phyloP scores from a whole-genome alignment of 371 early-diverging fungal species.

The Mortierella sp. region DNA sequence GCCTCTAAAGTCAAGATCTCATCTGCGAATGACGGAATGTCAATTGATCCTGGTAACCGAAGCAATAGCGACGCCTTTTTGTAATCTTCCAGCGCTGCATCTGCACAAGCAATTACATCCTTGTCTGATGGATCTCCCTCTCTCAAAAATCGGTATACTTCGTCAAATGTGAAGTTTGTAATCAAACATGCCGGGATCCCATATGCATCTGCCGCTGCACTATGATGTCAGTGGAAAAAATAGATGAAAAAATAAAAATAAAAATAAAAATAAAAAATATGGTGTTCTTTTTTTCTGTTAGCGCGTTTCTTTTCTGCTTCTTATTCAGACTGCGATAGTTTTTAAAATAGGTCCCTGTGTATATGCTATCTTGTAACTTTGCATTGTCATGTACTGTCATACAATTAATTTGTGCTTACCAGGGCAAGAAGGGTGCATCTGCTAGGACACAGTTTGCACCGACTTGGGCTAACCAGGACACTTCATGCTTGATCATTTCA shows the following conservation, averaged over 20 bases:
- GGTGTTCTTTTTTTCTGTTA: neutral
- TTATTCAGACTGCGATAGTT: too few relatives aligned
- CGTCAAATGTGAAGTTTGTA: constrained; percentile 87
- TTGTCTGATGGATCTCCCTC: constrained; percentile 68
- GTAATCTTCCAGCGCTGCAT: constrained; percentile 68
- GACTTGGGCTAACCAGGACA: constrained; percentile 63
- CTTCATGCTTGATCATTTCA: constrained; percentile 61
- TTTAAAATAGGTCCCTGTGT: too few relatives aligned
- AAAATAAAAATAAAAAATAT: neutral
- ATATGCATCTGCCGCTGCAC: constrained; percentile 69
- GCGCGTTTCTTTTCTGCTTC: neutral
- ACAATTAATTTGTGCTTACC: constrained; percentile 50
- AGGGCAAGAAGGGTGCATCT: constrained; percentile 77
- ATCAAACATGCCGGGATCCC: constrained; percentile 76
- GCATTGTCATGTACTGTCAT: neutral
- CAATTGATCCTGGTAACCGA: constrained; percentile 78
- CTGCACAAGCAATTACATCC: constrained; percentile 64
- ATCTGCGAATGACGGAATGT: constrained; percentile 75
- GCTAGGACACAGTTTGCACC: constrained; percentile 73
- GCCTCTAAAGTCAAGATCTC: constrained; percentile 28
- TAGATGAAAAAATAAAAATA: neutral
- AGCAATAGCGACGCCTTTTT: constrained; percentile 70
- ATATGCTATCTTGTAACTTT: too few relatives aligned
- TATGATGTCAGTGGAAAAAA: constrained; percentile 13
- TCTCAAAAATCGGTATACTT: constrained; percentile 73